These are phyloP conservation scores for Grosmannia penicillata DNA, from an alignment of 2,329 filamentous ascomycete genomes.

Conservation along the genomic window DNA sequence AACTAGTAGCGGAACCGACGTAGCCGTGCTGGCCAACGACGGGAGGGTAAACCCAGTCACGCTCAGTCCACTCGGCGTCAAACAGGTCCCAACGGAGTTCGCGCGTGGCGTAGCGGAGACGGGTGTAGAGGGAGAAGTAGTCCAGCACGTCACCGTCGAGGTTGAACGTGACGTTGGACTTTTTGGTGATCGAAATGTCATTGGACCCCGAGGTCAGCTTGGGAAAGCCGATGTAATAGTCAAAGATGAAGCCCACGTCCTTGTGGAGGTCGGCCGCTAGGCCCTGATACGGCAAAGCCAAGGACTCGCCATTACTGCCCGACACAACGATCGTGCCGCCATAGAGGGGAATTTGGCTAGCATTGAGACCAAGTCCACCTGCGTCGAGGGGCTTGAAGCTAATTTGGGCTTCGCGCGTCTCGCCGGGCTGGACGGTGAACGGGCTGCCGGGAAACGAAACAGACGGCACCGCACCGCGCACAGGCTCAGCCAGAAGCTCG, in stretches of 20 bases:
- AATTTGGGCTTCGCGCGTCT: conserved; percentile 13
- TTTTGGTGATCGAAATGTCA: neutral
- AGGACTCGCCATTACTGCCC: conserved; percentile 17
- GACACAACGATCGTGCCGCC: conserved; percentile 19
- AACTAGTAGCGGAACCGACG: conserved; percentile 11
- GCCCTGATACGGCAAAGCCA: conserved; percentile 18
- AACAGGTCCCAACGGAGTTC: conserved; percentile 16
- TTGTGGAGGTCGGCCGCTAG: conserved; percentile 3
- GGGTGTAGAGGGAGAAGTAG: neutral
- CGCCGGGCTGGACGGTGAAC: conserved; percentile 13
- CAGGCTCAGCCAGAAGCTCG: conserved; percentile 4
- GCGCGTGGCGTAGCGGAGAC: conserved; percentile 3
- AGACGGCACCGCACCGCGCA: conserved; percentile 4
- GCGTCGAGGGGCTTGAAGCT: conserved; percentile 12
- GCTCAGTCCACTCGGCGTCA: conserved; percentile 11
- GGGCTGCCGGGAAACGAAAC: conserved; percentile 5
- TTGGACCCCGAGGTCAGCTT: neutral
- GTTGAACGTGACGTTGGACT: conserved; percentile 2
- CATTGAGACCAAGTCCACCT: conserved; percentile 8
- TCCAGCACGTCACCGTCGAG: neutral
- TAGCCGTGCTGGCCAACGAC: conserved; percentile 11
- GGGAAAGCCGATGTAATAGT: conserved; percentile 1
- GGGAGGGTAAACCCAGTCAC: conserved; percentile 14
- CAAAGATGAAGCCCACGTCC: neutral
- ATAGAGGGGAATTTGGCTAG: conserved; percentile 14